Evolutionary conservation across 331 rosid genomes (phyloP), one percentile per base, ranked within the genome.

Genomic region (Acacia concinna): DNA sequence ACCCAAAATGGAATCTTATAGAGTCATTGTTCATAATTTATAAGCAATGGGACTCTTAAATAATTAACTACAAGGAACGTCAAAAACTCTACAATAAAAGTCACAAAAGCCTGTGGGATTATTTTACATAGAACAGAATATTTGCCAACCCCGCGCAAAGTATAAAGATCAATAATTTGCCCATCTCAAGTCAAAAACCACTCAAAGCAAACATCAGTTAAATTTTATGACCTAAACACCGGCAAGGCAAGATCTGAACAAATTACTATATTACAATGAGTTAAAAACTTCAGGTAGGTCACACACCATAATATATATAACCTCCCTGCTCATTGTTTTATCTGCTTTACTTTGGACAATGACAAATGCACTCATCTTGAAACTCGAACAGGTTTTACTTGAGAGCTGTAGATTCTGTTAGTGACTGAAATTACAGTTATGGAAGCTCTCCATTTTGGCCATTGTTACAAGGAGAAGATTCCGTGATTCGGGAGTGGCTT

Each of bases 381-480:
- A 56, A 56, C 31, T 5, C 7, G 8, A 41, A 12, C 31, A 44
- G 66, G 74, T 38, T 38, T 80, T 76, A 38, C 83, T 77, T 28
- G 82, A 71, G 11, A 28, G 84, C 62, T 25, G 25, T 72, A 43
- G 78, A 62, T 78, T 78, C 59, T n/a, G 81, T 76, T 43, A 76
- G 62, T 27, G 64, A 68, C 74, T 78, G 71, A 59, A 67, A 71
- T 65, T 25, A 66, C 23, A 27, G 49, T 51, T 82, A 25, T 51
- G 79, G 76, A 77, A 71, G 73, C 74, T 76, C 74, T 74, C 73
- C 82, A 64, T 73, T 81, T 65, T 69, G 14, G 68, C 75, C 81
- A 47, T 59, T 83, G 68, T 77, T 87, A 77, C 85, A 69, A 54
- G 62, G 65, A 60, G 68, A 74, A 80, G 86, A 85, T 70, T 62